Conservation (phyloP, 108 stramenopile species). For the Chaetoceros tenuissimus region DNA sequence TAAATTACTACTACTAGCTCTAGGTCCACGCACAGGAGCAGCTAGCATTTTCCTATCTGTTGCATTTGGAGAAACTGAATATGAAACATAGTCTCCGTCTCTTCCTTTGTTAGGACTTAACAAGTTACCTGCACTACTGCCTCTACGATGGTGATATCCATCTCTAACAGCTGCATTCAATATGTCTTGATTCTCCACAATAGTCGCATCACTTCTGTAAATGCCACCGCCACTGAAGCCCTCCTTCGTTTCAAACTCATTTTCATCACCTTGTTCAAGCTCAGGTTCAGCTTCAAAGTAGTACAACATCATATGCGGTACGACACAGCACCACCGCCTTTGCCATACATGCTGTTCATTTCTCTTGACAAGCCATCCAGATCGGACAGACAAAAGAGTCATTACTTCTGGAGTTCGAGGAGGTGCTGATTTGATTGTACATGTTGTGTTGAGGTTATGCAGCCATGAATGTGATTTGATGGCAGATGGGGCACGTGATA, state of each 20-base stretch:
- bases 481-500: conserved; percentile 46
- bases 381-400: conserved; percentile 53
- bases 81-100: conserved; percentile 4
- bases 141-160: conserved; percentile 34
- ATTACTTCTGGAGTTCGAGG: conserved; percentile 79
- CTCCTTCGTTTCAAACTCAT: conserved; percentile 13
- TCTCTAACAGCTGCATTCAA: conserved; percentile 60
- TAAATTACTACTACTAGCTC: conserved; percentile 18
- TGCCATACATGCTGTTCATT: conserved; percentile 95
- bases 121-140: not conserved
- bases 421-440: conserved; percentile 85
- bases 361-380: conserved; percentile 86
- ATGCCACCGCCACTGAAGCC: conserved; percentile 30
- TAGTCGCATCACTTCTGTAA: conserved; percentile 16
- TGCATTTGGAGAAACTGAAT: not conserved
- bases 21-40: not conserved
- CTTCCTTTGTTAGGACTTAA: conserved; percentile 14
- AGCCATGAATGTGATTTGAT: conserved; percentile 66
- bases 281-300: conserved; percentile 83
- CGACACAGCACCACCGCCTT: conserved; percentile 89
- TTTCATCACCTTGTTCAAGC: conserved; percentile 37
- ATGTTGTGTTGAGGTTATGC: conserved; percentile 78
- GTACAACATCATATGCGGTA: conserved; percentile 92
- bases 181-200: conserved; percentile 49
- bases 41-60: conserved; percentile 1